Conservation (phyloP, 2,329 filamentous ascomycete genomes). For the Zasmidium citrigriseum region DNA sequence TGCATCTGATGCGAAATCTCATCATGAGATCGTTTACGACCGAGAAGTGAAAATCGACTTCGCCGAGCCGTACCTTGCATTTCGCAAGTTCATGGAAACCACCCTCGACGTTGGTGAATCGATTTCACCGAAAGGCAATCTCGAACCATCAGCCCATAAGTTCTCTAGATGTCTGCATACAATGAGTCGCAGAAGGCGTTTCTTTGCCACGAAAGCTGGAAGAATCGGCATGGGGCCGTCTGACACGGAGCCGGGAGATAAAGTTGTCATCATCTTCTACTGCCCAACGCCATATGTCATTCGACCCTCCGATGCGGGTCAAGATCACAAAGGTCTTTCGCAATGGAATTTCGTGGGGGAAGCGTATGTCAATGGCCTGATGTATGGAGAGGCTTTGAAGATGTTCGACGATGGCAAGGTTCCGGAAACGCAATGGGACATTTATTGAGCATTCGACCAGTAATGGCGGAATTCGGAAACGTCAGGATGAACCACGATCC, state of each 20-base stretch:
- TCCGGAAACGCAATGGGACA: not conserved
- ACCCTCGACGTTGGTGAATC: not conserved
- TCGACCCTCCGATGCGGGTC: not conserved
- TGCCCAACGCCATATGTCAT: conserved; percentile 4
- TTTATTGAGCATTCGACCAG: not conserved
- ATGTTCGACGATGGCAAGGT: conserved; percentile 1
- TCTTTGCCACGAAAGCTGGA: not conserved
- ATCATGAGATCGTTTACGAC: not conserved
- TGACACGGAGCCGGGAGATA: conserved; percentile 1
- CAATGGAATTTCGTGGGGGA: conserved; percentile 4
- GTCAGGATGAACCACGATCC: not conserved
- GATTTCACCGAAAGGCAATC: not conserved
- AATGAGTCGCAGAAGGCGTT: not conserved
- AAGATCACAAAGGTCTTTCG: not conserved
- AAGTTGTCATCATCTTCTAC: conserved; percentile 1
- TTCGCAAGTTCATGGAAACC: not conserved
- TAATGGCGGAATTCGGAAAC: not conserved
- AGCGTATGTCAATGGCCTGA: not conserved
- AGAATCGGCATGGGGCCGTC: conserved; percentile 1
- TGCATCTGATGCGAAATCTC: not conserved
- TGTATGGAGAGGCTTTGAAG: conserved; percentile 5
- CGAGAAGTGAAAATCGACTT: not conserved
- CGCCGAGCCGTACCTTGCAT: not conserved
- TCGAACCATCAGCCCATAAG: not conserved
- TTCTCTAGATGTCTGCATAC: not conserved